Base-by-base conservation (phyloP, 164 flowering plant genomes). In the Dillenia turbinata region DNA sequence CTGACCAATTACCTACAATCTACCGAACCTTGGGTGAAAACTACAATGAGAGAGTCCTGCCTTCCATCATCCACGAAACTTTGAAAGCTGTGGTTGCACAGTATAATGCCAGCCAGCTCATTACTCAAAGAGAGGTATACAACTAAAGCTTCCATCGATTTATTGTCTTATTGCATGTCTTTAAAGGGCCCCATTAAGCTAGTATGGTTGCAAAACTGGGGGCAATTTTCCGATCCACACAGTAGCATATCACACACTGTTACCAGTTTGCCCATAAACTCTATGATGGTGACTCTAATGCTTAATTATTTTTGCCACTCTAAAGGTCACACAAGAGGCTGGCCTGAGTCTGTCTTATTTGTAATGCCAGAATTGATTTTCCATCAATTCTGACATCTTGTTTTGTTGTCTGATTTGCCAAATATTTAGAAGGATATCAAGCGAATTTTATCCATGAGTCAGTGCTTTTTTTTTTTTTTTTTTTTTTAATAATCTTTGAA, bases 21-120 rank as follows among this genome's bases (percentile, higher is more conserved):
- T 88, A 86, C 60, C 77, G 95, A 44, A 82, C 89, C 12, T 88
- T 90, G 62, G 95, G 95, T 52, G 85, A 88, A 69, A 83, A 90
- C 57, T 90, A 85, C 52, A 86, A 83, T 65, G 95, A 88, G 54
- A 79, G 89, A 68, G 91, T 90, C 24, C 76, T 88, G 63, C 95
- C 92, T 50, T 90, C 95, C 14, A 86, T 90, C 50, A 82, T 90
- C 53, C 90, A 88, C 61, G 97, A 90, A 67, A 88, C 97, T 49
- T 71, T 90, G 78, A 90, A 88, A 72, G 79, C 97, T 77, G 95
- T 90, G 63, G 95, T 90, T 57, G 95, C 97, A 46, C 97, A 83
- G 64, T 86, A 88, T 66, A 90, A 88, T 73, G 95, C 97, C 52
- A 90, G 95, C 77, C 91, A 88, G 74, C 92, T 90, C 16, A 83